Conservation (phyloP, 1,284 basidiomycete genomes). For the Rhodotorula sp. region DNA sequence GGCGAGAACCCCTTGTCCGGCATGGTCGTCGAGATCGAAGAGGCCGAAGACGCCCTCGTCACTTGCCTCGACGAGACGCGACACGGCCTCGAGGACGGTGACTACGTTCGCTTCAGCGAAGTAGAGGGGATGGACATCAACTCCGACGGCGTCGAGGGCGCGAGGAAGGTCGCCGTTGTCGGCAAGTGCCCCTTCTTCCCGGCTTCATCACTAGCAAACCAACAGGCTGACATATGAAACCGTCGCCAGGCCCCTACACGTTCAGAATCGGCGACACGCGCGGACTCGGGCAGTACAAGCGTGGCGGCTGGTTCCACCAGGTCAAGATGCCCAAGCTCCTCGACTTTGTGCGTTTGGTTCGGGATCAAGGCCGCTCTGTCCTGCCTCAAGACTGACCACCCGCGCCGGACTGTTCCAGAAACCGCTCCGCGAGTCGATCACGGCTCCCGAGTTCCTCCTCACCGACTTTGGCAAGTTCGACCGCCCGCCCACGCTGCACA, state of each 20-base stretch:
- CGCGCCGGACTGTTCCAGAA: slow-evolving; percentile 60
- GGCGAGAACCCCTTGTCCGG: slow-evolving; percentile 91
- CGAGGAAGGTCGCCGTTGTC: slow-evolving; percentile 87
- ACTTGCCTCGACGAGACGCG: slow-evolving; percentile 96
- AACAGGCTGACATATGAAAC: not conserved
- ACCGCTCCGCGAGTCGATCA: slow-evolving; percentile 83
- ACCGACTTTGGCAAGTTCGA: slow-evolving; percentile 99
- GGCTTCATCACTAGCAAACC: too few relatives aligned
- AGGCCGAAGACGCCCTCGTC: slow-evolving; percentile 86
- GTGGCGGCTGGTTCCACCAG: slow-evolving; percentile 94
- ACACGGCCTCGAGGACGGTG: slow-evolving; percentile 96
- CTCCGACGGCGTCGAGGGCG: slow-evolving; percentile 47
- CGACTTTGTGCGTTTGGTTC: slow-evolving; percentile 68
- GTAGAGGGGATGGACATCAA: slow-evolving; percentile 81
- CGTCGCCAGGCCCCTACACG: slow-evolving; percentile 71
- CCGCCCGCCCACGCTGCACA: slow-evolving; percentile 84
- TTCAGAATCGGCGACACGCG: slow-evolving; percentile 91
- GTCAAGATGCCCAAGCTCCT: slow-evolving; percentile 98
- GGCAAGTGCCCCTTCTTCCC: slow-evolving; percentile 52
- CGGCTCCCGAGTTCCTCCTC: slow-evolving; percentile 83
- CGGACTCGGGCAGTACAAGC: slow-evolving; percentile 72
- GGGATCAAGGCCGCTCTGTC: not conserved
- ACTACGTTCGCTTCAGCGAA: slow-evolving; percentile 97
- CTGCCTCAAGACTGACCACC: not conserved
- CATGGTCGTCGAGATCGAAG: slow-evolving; percentile 90